A percentile compares a stretch with the other conserved stretches of the same genome.
phyloP scores from a whole-genome alignment of 768 basidiomycete species.

The Atractiella rhizophila region DNA sequence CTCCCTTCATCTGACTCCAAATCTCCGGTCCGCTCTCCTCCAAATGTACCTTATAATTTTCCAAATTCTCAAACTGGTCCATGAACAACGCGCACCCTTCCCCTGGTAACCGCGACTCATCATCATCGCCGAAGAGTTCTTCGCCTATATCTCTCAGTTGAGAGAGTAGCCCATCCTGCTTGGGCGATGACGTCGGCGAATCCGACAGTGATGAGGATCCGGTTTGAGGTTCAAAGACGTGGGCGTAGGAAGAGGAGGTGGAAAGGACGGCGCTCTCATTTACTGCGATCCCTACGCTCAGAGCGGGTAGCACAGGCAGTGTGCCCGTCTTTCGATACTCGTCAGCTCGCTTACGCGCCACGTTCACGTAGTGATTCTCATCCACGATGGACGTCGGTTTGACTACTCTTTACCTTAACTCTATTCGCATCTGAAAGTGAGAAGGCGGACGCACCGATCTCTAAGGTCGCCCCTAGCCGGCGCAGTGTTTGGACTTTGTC shows the following conservation, averaged over 20 bases:
- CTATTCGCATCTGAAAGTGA: not conserved
- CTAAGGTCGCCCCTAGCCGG: constrained; percentile 66
- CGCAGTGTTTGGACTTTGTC: constrained; percentile 71
- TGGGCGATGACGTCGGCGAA: constrained; percentile 15
- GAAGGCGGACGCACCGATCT: constrained; percentile 26
- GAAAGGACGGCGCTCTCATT: constrained; percentile 1
- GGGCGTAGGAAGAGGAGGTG: not conserved
- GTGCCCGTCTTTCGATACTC: constrained; percentile 36
- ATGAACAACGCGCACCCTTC: constrained; percentile 66
- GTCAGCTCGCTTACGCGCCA: constrained; percentile 52
- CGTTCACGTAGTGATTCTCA: constrained; percentile 67
- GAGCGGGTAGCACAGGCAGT: constrained; percentile 3
- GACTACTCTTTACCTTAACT: constrained; percentile 22
- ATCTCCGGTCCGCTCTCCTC: constrained; percentile 82
- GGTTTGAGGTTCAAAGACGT: not conserved
- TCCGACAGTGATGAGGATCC: not conserved
- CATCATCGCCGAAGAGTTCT: constrained; percentile 5
- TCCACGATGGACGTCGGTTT: constrained; percentile 91
- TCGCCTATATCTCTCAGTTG: not conserved
- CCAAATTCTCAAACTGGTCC: constrained; percentile 90
- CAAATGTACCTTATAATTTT: constrained; percentile 73
- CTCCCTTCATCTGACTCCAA: constrained; percentile 69
- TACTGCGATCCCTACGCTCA: not conserved
- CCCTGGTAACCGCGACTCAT: no score
- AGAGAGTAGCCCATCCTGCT: constrained; percentile 1